A percentile compares a stretch with the other conserved stretches of the same genome.
Conservation (phyloP, 768 basidiomycete species). For the Paxillus involutus region DNA sequence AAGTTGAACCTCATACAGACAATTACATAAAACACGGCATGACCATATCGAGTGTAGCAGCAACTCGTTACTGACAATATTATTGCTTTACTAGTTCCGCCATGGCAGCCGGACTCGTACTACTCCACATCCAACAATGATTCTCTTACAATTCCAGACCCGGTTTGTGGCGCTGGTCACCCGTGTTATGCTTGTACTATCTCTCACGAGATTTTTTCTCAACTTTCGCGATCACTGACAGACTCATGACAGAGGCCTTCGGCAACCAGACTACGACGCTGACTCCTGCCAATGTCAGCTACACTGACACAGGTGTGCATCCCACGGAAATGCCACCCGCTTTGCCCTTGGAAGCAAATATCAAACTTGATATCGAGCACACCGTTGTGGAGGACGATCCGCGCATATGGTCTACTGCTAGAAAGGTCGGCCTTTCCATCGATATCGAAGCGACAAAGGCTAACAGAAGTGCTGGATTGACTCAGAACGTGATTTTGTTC, state of each 20-base stretch:
- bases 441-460: not conserved
- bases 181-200: too few relatives aligned
- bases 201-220: not conserved
- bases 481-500: slow-evolving; percentile 17
- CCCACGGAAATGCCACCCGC: not conserved
- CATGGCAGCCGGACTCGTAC: too few relatives aligned
- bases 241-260: too few relatives aligned
- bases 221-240: not conserved
- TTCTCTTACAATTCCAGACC: not conserved
- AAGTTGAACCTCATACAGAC: too few relatives aligned
- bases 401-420: slow-evolving; percentile 52
- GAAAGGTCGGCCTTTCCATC: slow-evolving; percentile 45
- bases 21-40: too few relatives aligned
- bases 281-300: not conserved
- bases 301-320: not conserved
- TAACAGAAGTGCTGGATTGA: not conserved
- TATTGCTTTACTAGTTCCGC: too few relatives aligned
- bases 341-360: not conserved
- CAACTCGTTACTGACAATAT: too few relatives aligned
- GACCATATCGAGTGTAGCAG: too few relatives aligned
- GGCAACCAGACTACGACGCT: not conserved
- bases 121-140: too few relatives aligned
- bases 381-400: slow-evolving; percentile 58
- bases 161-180: not conserved
- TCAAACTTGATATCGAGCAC: slow-evolving; percentile 37